Base-by-base conservation (phyloP, 2,329 filamentous ascomycete genomes). In the Ophidiomyces ophidiicola region DNA sequence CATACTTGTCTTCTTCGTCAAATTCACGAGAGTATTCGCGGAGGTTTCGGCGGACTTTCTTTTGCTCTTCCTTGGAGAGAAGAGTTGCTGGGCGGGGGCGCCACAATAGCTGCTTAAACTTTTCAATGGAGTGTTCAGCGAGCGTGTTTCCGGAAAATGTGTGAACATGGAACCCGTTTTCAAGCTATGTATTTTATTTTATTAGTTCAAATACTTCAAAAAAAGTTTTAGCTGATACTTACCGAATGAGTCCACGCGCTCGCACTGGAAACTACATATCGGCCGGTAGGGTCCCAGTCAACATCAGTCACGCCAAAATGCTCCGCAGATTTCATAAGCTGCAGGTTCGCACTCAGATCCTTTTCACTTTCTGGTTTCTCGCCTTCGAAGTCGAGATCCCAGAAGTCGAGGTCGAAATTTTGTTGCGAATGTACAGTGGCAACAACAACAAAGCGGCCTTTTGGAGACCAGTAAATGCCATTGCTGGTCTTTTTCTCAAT, bases 401-500 rank as follows among this genome's bases (percentile, higher is more conserved):
- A 96, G 69, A 98, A 98, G 59, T 98, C 90, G 44, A 98, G 77
- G 48, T 98, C 90, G 48, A 85, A 93, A 65, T 80, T 88, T 63
- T 94, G 84, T 58, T 86, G 80, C 54, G 87, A 94, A 63, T 83
- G 78, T 38, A 98, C 84, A 7, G 90, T 92, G 39, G 86, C 90
- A 40, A 98, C 78, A 32, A 96, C 80, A 25, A 96, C 88, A 56
- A 98, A 98, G 34, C 90, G 80, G 39, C 90, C 90, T 61, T 80
- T 84, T 17, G 90, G 90, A 14, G 86, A 93, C 90, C 90, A 98
- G 76, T 96, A 96, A 57, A 98, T 98, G 49, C 84, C 87, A 58
- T 98, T 98, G 74, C 82, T 94, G 67, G 92, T 96, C 78, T 96
- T 96, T 78, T 96, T 96, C 54, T 98, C 90, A 41, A 94, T 71